Evolutionary conservation across 164 flowering plant species (phyloP).

Genomic region (Liquidambar formosana): DNA sequence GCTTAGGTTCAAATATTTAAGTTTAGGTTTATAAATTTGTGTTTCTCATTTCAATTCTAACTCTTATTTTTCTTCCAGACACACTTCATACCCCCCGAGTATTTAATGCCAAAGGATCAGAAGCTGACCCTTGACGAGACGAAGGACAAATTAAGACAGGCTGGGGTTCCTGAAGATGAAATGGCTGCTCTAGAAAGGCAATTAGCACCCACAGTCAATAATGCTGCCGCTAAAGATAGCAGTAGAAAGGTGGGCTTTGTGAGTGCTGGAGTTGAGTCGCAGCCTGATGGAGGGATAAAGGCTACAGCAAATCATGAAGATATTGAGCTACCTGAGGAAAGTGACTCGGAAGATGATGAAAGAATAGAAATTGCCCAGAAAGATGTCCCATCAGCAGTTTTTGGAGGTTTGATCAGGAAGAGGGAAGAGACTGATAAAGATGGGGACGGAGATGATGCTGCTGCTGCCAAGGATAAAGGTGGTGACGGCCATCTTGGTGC

Average conservation of each 20-base stretch:
- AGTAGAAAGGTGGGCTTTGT: slow-evolving; percentile 71
- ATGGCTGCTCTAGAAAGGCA: slow-evolving; percentile 94
- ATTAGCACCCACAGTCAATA: slow-evolving; percentile 46
- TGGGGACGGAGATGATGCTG: slow-evolving; percentile 18
- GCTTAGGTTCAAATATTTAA: background rate
- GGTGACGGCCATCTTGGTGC: slow-evolving; percentile 64
- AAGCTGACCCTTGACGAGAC: slow-evolving; percentile 67
- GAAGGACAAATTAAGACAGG: slow-evolving; percentile 70
- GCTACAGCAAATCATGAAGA: slow-evolving; percentile 62
- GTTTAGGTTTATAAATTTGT: background rate
- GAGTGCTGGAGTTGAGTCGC: slow-evolving; percentile 79
- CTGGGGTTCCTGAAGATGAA: slow-evolving; percentile 86
- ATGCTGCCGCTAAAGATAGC: slow-evolving; percentile 33
- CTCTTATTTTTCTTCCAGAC: slow-evolving; percentile 51
- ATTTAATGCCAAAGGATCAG: slow-evolving; percentile 83
- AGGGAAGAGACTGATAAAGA: slow-evolving; percentile 39
- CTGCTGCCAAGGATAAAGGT: slow-evolving; percentile 23
- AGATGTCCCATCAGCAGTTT: slow-evolving; percentile 81
- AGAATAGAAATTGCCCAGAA: slow-evolving; percentile 73
- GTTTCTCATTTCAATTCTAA: background rate
- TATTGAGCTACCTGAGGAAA: slow-evolving; percentile 79
- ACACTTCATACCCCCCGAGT: slow-evolving; percentile 84
- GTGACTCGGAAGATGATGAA: slow-evolving; percentile 67
- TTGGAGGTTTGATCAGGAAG: slow-evolving; percentile 68
- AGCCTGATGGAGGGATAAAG: slow-evolving; percentile 44